Conservation (phyloP, 2,329 filamentous ascomycete species). For the Ophiosphaerella narmari region DNA sequence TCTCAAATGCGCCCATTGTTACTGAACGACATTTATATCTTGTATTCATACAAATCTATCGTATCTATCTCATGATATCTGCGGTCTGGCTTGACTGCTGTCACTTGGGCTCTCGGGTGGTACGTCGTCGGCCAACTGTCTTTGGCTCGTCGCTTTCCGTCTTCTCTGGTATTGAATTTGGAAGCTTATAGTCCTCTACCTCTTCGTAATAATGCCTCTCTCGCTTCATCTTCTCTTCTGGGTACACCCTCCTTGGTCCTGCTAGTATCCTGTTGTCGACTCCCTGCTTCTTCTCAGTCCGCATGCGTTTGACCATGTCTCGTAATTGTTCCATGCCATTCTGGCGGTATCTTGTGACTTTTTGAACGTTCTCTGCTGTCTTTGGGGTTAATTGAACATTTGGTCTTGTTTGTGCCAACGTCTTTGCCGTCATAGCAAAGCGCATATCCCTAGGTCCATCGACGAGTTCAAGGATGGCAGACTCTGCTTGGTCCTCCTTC, state of each 20-base stretch:
- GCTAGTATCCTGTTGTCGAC: conserved; percentile 34
- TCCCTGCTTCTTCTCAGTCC: conserved; percentile 25
- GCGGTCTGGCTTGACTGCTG: conserved; percentile 39
- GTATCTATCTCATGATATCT: conserved; percentile 50
- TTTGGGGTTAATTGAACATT: conserved; percentile 67
- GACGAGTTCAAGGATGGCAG: conserved; percentile 91
- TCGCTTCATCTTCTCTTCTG: conserved; percentile 29
- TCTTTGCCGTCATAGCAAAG: conserved; percentile 89
- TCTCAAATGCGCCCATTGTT: no score
- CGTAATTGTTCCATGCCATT: conserved; percentile 72
- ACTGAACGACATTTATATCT: not conserved
- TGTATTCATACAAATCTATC: conserved; percentile 31
- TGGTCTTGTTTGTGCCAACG: conserved; percentile 67
- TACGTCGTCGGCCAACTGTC: not conserved
- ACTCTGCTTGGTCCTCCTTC: conserved; percentile 84
- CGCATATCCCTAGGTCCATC: conserved; percentile 93
- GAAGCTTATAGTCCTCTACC: conserved; percentile 24
- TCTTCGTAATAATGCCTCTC: conserved; percentile 37
- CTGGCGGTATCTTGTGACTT: conserved; percentile 77
- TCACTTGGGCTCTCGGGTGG: conserved; percentile 38
- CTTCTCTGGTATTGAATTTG: conserved; percentile 23
- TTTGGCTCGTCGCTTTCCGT: conserved; percentile 1
- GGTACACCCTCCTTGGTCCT: conserved; percentile 38
- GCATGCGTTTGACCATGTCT: conserved; percentile 54
- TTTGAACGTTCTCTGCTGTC: conserved; percentile 77